These are phyloP conservation scores for Posidonia oceanica DNA, from an alignment of 116 monocot species.

Conservation along the genomic window DNA sequence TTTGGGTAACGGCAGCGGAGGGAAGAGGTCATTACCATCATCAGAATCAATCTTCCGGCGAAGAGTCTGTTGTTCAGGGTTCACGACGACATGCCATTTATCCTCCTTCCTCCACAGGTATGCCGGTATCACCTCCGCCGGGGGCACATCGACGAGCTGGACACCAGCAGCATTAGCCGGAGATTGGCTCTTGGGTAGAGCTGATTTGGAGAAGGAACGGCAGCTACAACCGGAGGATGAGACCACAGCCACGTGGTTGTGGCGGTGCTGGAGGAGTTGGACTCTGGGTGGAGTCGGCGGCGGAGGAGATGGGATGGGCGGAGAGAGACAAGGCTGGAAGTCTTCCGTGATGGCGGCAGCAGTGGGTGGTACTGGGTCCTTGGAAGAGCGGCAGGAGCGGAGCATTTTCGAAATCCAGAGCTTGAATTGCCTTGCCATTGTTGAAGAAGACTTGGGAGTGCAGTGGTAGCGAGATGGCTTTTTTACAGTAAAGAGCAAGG, in stretches of 20 bases:
- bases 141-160: not conserved
- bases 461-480: no score
- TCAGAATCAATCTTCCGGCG: constrained; percentile 50
- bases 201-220: constrained; percentile 1
- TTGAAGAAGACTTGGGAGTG: not conserved
- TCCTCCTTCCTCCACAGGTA: constrained; percentile 38
- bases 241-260: not conserved
- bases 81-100: constrained; percentile 30
- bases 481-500: no score
- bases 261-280: constrained; percentile 2
- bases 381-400: constrained; percentile 24
- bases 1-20: constrained; percentile 8
- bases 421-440: constrained; percentile 7
- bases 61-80: not conserved
- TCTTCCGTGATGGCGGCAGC: not conserved
- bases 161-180: constrained; percentile 6
- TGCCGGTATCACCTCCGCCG: constrained; percentile 9
- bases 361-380: not conserved
- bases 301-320: not conserved
- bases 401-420: constrained; percentile 20
- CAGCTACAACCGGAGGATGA: constrained; percentile 4
- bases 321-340: not conserved
- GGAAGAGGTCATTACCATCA: constrained; percentile 8
- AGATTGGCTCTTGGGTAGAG: not conserved
- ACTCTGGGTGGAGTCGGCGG: not conserved